Base-by-base conservation (phyloP, 805 yeast genomes). In the Teunomyces lycoperdinae region DNA sequence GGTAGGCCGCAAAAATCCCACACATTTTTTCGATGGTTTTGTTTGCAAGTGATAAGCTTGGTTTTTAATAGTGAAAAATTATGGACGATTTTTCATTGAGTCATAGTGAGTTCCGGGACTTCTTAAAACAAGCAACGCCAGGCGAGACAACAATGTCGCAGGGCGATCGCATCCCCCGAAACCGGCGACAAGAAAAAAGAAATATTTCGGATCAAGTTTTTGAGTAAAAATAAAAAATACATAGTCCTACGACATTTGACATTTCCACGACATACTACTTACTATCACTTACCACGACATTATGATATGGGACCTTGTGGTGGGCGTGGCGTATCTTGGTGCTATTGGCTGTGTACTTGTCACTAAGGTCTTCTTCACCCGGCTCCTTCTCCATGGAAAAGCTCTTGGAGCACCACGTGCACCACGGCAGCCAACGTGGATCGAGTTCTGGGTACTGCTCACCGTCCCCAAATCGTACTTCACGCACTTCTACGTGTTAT, bases 1-100 rank as follows among this genome's bases (percentile, higher is more conserved):
- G 84, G 72, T 79, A 89, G 43, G 95, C 90, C 53, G 97, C 97
- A 66, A 89, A 94, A 63, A 94, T 94, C 74, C 99, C 99, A 85
- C 99, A 94, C 99, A 94, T 94, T 16, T 42, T 42, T 35, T 36
- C 45, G 4, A 32, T 27, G 33, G 13, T 46, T 40, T 27, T 31
- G 41, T 11, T 42, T 28, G 30, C 17, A 28, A n/a, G 28, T 24
- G n/a, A 35, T 11, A 27, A 28, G n/a, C 16, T n/a, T 31, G n/a
- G 43, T 5, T 9, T 41, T 41, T 41, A 29, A 20, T 20, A 20
- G 34, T 41, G 43, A 41, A 41, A 41, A 41, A 41, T 29, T 41
- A 11, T 41, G 34, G 41, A 38, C 41, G 40, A 36, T 38, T 38
- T 38, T 40, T 40, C 34, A 40, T 27, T 42, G 38, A 42, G 38